These are phyloP conservation scores for Ulvella scutata DNA, from an alignment of 139 green algal species.

Conservation along the genomic window DNA sequence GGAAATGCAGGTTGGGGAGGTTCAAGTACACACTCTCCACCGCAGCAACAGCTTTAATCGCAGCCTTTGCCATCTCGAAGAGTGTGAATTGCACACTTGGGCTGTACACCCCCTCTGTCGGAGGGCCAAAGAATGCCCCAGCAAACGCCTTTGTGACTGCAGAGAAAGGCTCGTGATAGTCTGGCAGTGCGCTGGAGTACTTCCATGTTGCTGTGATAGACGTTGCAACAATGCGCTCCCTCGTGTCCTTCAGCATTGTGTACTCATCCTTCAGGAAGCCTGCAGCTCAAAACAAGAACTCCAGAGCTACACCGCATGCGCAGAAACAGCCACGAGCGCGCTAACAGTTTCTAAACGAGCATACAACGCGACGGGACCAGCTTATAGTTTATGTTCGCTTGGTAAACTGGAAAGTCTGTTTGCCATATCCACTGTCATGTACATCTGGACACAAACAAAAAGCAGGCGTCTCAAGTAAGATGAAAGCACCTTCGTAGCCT, in stretches of 20 bases:
- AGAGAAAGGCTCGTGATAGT: slow-evolving; percentile 30
- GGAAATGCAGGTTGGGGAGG: slow-evolving; percentile 95
- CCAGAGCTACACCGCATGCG: neutral
- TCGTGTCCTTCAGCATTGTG: slow-evolving; percentile 69
- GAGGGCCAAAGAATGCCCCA: slow-evolving; percentile 66
- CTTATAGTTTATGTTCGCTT: too few species aligned
- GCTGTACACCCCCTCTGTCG: slow-evolving; percentile 65
- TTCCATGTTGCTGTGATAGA: slow-evolving; percentile 68
- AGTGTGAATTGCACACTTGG: slow-evolving; percentile 87
- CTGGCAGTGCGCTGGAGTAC: slow-evolving; percentile 23
- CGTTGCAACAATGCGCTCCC: slow-evolving; percentile 82
- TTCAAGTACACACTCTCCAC: slow-evolving; percentile 75
- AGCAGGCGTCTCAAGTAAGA: too few species aligned
- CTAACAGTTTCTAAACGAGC: too few species aligned
- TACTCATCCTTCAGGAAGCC: slow-evolving; percentile 75
- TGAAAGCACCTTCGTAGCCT: slow-evolving; percentile 55
- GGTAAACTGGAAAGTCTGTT: too few species aligned
- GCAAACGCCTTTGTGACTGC: slow-evolving; percentile 19
- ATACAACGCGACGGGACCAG: too few species aligned
- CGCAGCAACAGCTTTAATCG: slow-evolving; percentile 20
- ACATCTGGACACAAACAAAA: too few species aligned
- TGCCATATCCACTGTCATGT: too few species aligned
- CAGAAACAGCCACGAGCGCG: neutral
- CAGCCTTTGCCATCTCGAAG: slow-evolving; percentile 57
- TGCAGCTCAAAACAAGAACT: neutral